These are phyloP conservation scores for Elongisporangium senticosum DNA, from an alignment of 352 stramenopile genomes.

Conservation along the genomic window DNA sequence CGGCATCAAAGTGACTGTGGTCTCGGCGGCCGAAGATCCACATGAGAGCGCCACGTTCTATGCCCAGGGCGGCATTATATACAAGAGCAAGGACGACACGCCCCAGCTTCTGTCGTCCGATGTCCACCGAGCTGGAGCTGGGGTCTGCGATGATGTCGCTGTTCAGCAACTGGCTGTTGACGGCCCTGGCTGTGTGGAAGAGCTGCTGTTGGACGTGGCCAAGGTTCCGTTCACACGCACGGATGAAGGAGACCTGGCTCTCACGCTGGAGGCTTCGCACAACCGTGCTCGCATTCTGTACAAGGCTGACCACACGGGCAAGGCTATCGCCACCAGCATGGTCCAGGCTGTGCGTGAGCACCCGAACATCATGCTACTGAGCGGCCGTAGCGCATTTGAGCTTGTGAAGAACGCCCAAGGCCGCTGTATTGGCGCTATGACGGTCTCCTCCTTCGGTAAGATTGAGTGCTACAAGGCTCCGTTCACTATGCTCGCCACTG, in stretches of 20 bases:
- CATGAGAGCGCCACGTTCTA: conserved; percentile 94
- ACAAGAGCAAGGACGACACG: conserved; percentile 86
- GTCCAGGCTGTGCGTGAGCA: conserved; percentile 79
- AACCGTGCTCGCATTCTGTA: conserved; percentile 92
- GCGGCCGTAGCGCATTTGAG: conserved; percentile 69
- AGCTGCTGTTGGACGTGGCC: conserved; percentile 84
- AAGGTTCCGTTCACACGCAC: conserved; percentile 89
- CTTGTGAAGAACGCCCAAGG: conserved; percentile 55
- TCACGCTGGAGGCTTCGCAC: conserved; percentile 90
- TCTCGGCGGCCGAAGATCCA: conserved; percentile 60
- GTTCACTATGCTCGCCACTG: conserved; percentile 90
- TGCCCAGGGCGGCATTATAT: conserved; percentile 95
- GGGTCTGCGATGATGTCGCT: conserved; percentile 86
- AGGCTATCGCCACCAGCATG: conserved; percentile 90
- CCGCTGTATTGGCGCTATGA: conserved; percentile 70
- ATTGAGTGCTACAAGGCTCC: conserved; percentile 64
- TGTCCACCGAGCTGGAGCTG: conserved; percentile 87
- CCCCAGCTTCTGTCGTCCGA: conserved; percentile 83
- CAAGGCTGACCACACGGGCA: conserved; percentile 91
- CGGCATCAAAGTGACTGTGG: conserved; percentile 76
- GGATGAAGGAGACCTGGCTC: conserved; percentile 53
- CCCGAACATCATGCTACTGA: conserved; percentile 78
- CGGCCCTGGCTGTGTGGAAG: conserved; percentile 84
- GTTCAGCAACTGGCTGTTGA: conserved; percentile 91
- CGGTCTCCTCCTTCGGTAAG: conserved; percentile 45